These are phyloP conservation scores for Sarocladium kiliense DNA, from an alignment of 2,329 filamentous ascomycete species.

Conservation along the genomic window DNA sequence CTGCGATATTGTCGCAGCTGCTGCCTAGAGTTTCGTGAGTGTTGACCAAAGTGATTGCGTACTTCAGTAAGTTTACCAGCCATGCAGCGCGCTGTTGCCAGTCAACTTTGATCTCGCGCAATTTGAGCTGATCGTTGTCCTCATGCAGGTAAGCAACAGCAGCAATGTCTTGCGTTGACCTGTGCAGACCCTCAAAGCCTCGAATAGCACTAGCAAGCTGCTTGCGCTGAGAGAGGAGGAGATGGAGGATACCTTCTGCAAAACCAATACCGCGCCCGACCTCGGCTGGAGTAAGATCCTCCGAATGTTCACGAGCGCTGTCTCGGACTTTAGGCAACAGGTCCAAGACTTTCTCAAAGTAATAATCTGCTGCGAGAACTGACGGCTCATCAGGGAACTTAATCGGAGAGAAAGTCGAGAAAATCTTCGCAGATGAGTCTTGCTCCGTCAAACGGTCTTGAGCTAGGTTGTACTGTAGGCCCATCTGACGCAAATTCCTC, in stretches of 20 bases:
- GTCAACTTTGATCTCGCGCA: conserved; percentile 16
- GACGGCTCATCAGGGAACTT: conserved; percentile 19
- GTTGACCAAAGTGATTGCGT: conserved; percentile 56
- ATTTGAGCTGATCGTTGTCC: conserved; percentile 17
- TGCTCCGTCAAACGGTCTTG: conserved; percentile 70
- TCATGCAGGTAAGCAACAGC: conserved; percentile 25
- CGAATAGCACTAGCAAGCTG: conserved; percentile 36
- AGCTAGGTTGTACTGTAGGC: conserved; percentile 76
- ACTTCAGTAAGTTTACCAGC: conserved; percentile 63
- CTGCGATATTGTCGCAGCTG: neutral
- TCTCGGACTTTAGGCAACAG: conserved; percentile 63
- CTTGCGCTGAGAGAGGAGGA: conserved; percentile 56
- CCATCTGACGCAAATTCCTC: conserved; percentile 81
- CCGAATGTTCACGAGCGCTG: conserved; percentile 67
- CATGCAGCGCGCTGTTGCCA: conserved; percentile 39
- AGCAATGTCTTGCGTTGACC: conserved; percentile 29
- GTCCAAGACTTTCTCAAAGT: conserved; percentile 76
- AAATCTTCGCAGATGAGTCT: conserved; percentile 61
- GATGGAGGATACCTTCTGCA: conserved; percentile 76
- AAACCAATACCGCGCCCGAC: conserved; percentile 74
- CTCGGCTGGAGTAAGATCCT: conserved; percentile 79
- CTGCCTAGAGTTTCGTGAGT: neutral
- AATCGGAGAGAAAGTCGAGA: conserved; percentile 52
- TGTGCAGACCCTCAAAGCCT: conserved; percentile 33
- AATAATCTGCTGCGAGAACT: conserved; percentile 52